These are phyloP conservation scores for Saccharomycopsis guyanensis DNA, from an alignment of 805 yeast species.

Conservation along the genomic window DNA sequence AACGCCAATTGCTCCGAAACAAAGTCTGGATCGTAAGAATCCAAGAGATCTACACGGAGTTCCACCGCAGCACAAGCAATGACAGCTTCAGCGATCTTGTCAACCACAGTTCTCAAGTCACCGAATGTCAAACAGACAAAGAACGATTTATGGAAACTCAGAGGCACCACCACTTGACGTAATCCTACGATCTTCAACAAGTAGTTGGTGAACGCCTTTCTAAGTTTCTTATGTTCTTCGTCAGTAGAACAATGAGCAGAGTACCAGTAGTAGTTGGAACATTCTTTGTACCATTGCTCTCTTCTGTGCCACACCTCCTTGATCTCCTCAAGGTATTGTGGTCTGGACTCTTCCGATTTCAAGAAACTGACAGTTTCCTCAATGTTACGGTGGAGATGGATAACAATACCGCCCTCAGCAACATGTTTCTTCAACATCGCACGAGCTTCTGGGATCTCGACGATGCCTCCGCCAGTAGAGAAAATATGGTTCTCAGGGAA, in stretches of 20 bases:
- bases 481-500: constrained; percentile 50
- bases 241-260: constrained; percentile 61
- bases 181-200: constrained; percentile 57
- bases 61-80: constrained; percentile 80
- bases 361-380: constrained; percentile 72
- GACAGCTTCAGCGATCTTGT: constrained; percentile 43
- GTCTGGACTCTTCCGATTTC: constrained; percentile 73
- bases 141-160: constrained; percentile 40
- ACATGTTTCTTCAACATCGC: constrained; percentile 46
- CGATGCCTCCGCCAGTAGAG: constrained; percentile 96
- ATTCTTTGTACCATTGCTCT: constrained; percentile 68
- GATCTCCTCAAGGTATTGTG: constrained; percentile 78
- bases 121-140: constrained; percentile 68
- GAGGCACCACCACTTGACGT: constrained; percentile 27
- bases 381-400: constrained; percentile 85
- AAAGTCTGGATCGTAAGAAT: constrained; percentile 40
- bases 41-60: constrained; percentile 66
- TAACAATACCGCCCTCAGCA: constrained; percentile 63
- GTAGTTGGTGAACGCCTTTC: constrained; percentile 50
- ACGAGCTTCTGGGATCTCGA: constrained; percentile 69
- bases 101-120: constrained; percentile 42
- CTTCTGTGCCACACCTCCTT: constrained; percentile 79
- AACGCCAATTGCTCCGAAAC: constrained; percentile 69
- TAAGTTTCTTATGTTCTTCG: constrained; percentile 47
- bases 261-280: constrained; percentile 71